phyloP scores from a whole-genome alignment of 345 rosid genomes.

The Murraya paniculata region DNA sequence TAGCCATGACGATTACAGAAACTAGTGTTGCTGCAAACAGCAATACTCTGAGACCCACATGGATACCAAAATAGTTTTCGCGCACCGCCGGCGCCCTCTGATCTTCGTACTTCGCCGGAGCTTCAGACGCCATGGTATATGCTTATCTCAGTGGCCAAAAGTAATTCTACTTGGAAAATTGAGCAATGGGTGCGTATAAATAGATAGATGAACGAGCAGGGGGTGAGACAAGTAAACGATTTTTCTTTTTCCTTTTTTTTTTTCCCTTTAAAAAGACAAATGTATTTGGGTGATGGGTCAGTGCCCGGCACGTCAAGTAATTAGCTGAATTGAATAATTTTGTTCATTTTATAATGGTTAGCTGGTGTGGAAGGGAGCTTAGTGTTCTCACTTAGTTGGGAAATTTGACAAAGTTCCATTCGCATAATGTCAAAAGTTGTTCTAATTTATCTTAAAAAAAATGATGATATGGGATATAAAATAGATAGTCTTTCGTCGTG shows the following conservation, averaged over 20 bases:
- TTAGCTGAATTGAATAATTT: background rate
- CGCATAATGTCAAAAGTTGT: background rate
- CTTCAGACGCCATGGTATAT: constrained; percentile 7
- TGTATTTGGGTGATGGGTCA: background rate
- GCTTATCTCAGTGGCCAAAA: background rate
- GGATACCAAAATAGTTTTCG: constrained; percentile 24
- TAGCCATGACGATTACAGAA: constrained; percentile 53
- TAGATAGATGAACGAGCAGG: background rate
- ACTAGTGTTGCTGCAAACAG: constrained; percentile 51
- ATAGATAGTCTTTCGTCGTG: too few species aligned
- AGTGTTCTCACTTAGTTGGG: background rate
- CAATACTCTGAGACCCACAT: constrained; percentile 47
- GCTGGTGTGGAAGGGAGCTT: background rate
- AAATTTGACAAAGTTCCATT: background rate
- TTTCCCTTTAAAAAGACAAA: too few species aligned
- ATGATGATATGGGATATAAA: background rate
- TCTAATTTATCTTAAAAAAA: too few species aligned
- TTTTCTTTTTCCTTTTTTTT: too few species aligned
- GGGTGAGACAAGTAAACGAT: too few species aligned
- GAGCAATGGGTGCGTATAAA: background rate
- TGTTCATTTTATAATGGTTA: background rate
- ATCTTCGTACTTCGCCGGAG: constrained; percentile 15
- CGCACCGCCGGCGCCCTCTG: constrained; percentile 7
- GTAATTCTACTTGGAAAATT: background rate
- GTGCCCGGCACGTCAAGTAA: background rate